Evolutionary conservation across 83 land plant genomes (phyloP).

Genomic region (Picea mariana): DNA sequence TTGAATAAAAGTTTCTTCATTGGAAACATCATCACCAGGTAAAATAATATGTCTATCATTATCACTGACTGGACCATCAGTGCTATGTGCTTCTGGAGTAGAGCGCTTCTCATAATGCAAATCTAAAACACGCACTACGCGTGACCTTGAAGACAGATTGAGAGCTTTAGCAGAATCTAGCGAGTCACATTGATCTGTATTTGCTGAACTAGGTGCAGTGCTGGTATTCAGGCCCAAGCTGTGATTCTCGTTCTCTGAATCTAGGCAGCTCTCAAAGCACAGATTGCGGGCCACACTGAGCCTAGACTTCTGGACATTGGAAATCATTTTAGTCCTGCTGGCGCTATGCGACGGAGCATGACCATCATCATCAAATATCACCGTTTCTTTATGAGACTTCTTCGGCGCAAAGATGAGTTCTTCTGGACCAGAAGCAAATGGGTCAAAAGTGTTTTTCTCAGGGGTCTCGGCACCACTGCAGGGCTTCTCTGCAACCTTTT

Average conservation of each 20-base stretch:
- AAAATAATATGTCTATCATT: neutral
- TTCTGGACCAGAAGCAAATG: slow-evolving; percentile 12
- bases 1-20: slow-evolving; percentile 13
- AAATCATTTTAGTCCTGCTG: neutral
- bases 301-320: neutral
- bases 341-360: neutral
- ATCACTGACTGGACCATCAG: neutral
- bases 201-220: neutral
- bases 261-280: neutral
- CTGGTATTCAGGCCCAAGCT: neutral
- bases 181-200: neutral
- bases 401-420: slow-evolving; percentile 13
- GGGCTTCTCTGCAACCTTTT: slow-evolving; percentile 4
- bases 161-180: neutral
- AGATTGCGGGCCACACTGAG: neutral
- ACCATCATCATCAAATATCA: neutral
- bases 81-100: neutral
- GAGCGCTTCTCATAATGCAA: neutral
- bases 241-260: neutral
- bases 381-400: neutral
- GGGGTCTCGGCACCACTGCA: neutral
- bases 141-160: neutral
- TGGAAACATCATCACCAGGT: neutral
- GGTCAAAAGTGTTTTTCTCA: slow-evolving; percentile 1
- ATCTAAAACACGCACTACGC: slow-evolving; percentile 3